Percentiles rank a stretch among this genome's conserved stretches.
phyloP scores from a whole-genome alignment of 306 rosid species.

The Delonix regia region DNA sequence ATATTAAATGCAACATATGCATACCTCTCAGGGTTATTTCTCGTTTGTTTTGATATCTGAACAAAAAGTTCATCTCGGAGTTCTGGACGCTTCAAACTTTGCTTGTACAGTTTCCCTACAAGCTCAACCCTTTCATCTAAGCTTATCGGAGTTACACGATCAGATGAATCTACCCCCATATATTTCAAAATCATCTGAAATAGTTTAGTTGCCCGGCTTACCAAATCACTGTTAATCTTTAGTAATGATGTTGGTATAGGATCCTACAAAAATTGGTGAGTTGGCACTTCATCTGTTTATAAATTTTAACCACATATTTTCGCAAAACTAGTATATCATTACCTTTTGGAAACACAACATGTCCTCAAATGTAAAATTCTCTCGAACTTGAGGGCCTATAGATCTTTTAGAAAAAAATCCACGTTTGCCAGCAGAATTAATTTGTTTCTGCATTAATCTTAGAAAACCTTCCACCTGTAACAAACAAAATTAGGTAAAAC shows the following conservation, averaged over 20 bases:
- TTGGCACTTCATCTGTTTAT: slow-evolving; percentile 17
- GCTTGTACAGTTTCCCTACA: slow-evolving; percentile 86
- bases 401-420: slow-evolving; percentile 88
- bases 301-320: neutral
- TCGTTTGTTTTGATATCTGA: slow-evolving; percentile 92
- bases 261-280: slow-evolving; percentile 55
- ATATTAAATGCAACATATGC: slow-evolving; percentile 25
- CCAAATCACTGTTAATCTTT: slow-evolving; percentile 77
- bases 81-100: slow-evolving; percentile 83
- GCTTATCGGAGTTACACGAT: slow-evolving; percentile 62
- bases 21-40: slow-evolving; percentile 90
- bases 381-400: slow-evolving; percentile 73
- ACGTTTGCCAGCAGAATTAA: slow-evolving; percentile 93
- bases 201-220: slow-evolving; percentile 80
- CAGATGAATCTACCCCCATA: slow-evolving; percentile 87
- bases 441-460: slow-evolving; percentile 91
- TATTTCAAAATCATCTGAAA: slow-evolving; percentile 91
- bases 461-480: slow-evolving; percentile 88
- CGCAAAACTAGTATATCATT: slow-evolving; percentile 7
- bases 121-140: slow-evolving; percentile 84
- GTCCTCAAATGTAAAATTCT: slow-evolving; percentile 85
- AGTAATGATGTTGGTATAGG: slow-evolving; percentile 88
- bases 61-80: slow-evolving; percentile 94
- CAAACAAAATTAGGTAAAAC: slow-evolving; percentile 23
- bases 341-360: slow-evolving; percentile 99